A percentile compares a stretch with the other conserved stretches of the same genome.
These are phyloP conservation scores for Cytospora mali DNA, from an alignment of 2,329 filamentous ascomycete genomes.

Conservation along the genomic window DNA sequence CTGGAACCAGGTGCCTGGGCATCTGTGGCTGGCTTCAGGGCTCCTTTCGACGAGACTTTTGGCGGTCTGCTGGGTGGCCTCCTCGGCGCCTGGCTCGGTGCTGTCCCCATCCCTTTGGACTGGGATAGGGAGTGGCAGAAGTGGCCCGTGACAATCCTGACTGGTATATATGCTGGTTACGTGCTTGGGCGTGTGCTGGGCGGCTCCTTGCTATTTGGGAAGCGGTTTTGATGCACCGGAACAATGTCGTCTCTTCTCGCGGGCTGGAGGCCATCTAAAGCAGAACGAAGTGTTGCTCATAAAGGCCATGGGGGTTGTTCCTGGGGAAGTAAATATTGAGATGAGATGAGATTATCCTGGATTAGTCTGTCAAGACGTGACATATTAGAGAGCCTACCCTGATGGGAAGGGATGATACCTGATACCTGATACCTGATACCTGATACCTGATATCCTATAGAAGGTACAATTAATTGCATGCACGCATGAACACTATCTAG, in stretches of 20 bases:
- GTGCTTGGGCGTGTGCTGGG: conserved; percentile 68
- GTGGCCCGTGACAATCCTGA: conserved; percentile 91
- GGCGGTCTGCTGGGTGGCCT: conserved; percentile 78
- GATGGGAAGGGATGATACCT: no score
- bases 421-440: no score
- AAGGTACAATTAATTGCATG: background rate
- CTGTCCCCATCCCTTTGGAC: conserved; percentile 92
- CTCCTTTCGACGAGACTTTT: conserved; percentile 81
- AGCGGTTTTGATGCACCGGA: conserved; percentile 39
- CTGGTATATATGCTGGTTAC: conserved; percentile 80
- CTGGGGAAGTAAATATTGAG: background rate
- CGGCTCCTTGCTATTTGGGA: conserved; percentile 52
- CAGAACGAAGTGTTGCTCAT: background rate
- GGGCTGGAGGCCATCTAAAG: background rate
- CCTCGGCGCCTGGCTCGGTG: conserved; percentile 88
- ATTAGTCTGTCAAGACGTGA: background rate
- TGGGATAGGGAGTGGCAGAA: conserved; percentile 99
- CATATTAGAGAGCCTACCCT: background rate
- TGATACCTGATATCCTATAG: conserved; percentile 1
- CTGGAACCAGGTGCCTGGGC: conserved; percentile 74
- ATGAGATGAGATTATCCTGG: background rate
- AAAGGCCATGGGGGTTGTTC: background rate
- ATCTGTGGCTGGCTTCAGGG: conserved; percentile 64
- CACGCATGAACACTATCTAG: background rate
- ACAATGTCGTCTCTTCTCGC: background rate